Conservation (phyloP, 2,329 filamentous ascomycete species). For the Xylaria sp. region DNA sequence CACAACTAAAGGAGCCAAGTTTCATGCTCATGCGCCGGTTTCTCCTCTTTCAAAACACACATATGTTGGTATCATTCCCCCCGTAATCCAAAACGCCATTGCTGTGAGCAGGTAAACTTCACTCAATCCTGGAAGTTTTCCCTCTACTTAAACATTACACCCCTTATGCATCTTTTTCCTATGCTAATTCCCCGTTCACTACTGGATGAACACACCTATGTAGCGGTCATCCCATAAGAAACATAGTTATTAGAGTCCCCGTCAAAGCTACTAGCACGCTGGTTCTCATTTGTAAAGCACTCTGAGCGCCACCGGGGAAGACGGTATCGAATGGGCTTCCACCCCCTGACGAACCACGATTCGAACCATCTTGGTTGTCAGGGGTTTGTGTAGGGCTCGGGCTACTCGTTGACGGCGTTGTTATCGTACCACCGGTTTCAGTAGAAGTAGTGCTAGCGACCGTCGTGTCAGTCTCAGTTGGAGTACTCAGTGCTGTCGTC, state of each 20-base stretch:
- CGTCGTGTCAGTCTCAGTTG: slow-evolving; percentile 24
- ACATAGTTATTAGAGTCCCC: slow-evolving; percentile 20
- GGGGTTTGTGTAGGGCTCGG: slow-evolving; percentile 20
- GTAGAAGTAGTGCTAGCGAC: slow-evolving; percentile 18
- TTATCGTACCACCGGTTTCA: neutral
- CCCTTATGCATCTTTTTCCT: neutral
- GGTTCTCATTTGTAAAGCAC: slow-evolving; percentile 8
- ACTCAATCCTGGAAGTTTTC: slow-evolving; percentile 1
- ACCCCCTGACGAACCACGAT: slow-evolving; percentile 38
- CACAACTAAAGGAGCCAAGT: slow-evolving; percentile 2
- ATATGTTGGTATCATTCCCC: slow-evolving; percentile 36
- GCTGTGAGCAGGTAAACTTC: slow-evolving; percentile 15
- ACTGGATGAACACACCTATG: too few relatives aligned
- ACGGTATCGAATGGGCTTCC: slow-evolving; percentile 44
- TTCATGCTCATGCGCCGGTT: slow-evolving; percentile 12
- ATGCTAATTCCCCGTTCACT: neutral
- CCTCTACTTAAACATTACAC: slow-evolving; percentile 27
- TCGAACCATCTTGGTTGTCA: neutral
- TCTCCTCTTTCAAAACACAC: slow-evolving; percentile 24
- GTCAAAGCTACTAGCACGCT: slow-evolving; percentile 9
- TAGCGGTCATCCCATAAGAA: slow-evolving; percentile 21
- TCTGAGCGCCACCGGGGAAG: slow-evolving; percentile 16
- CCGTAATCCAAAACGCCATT: slow-evolving; percentile 37
- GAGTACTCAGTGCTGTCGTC: slow-evolving; percentile 4
- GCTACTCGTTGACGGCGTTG: slow-evolving; percentile 12